Evolutionary conservation across 306 rosid genomes (phyloP).

Genomic region (Rosa multiflora): DNA sequence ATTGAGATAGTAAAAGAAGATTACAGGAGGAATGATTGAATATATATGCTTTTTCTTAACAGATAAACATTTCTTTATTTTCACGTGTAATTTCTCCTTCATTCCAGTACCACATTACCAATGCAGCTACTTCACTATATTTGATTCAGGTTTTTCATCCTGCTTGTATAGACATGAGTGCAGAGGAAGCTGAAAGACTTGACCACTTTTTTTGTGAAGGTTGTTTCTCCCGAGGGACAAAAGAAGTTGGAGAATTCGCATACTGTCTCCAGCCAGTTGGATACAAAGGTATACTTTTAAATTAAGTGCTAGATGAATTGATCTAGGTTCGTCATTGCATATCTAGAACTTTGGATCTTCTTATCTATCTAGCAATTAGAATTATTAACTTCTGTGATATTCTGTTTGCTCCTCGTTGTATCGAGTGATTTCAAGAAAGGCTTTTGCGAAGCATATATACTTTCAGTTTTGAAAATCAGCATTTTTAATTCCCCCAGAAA

Average conservation of each 20-base stretch:
- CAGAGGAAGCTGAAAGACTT: conserved; percentile 86
- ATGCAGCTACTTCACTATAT: conserved; percentile 40
- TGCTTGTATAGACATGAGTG: conserved; percentile 97
- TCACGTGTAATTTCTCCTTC: background rate
- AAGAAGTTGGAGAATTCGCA: conserved; percentile 83
- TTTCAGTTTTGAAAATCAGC: background rate
- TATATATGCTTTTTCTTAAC: background rate
- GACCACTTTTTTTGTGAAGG: conserved; percentile 91
- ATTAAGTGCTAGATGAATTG: conserved; percentile 9
- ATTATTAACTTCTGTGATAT: background rate
- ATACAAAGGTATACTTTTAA: conserved; percentile 68
- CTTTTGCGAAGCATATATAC: background rate
- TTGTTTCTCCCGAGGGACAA: conserved; percentile 87
- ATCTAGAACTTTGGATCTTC: background rate
- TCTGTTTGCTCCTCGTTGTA: background rate
- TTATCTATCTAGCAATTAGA: background rate
- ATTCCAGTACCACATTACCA: conserved; percentile 10
- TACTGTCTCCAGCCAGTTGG: conserved; percentile 57
- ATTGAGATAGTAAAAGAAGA: background rate
- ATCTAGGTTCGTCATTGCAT: conserved; percentile 18
- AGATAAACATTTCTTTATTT: background rate
- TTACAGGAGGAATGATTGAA: background rate
- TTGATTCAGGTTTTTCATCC: conserved; percentile 99
- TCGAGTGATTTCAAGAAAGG: background rate
- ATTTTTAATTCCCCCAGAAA: background rate